Base-by-base conservation (phyloP, 2,329 filamentous ascomycete species). In the Cadophora gregata region DNA sequence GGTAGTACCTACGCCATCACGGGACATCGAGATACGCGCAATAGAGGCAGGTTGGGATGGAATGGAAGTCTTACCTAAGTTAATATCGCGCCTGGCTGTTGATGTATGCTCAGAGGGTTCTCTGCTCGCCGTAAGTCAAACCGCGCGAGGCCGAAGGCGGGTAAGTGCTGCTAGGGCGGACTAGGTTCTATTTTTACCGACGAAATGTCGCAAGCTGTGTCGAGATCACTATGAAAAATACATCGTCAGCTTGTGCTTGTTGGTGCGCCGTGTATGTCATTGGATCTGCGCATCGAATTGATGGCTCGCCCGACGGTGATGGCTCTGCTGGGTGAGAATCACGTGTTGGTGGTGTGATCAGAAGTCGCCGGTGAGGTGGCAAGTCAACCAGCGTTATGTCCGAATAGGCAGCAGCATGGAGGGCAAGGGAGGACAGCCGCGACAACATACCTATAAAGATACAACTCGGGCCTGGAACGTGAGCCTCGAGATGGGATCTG, bases 51-150 rank as follows among this genome's bases (percentile, higher is more conserved):
- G 69, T 66, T 73, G 70, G 71, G 72, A 74, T 73, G 70, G 65
- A 70, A 67, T 67, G 69, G 69, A 68, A 69, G 73, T 76, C 76
- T 77, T 76, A 78, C 76, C 75, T 77, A 77, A 70, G 19, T 59
- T 60, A 47, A 61, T 51, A 59, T 50, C 31, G 25, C 51, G 51
- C 68, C 69, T 71, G 51, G 65, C 67, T 71, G 63, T 67, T 66
- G 67, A 67, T 71, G 64, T 67, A 60, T 67, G 33, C 50, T 27
- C 36, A 48, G 29, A 55, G 48, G 55, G 36, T 47, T 67, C 50
- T 47, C 50, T 68, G 61, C 58, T 68, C 62, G 55, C 56, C 65
- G 47, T 47, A 33, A 56, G 36, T 60, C 45, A 53, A 55, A 51
- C 29, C 24, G 47, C 58, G 62, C 64, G 60, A 68, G 55, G 29